These are phyloP conservation scores for Cystofilobasidium ferigula DNA, from an alignment of 768 basidiomycete genomes.

Conservation along the genomic window DNA sequence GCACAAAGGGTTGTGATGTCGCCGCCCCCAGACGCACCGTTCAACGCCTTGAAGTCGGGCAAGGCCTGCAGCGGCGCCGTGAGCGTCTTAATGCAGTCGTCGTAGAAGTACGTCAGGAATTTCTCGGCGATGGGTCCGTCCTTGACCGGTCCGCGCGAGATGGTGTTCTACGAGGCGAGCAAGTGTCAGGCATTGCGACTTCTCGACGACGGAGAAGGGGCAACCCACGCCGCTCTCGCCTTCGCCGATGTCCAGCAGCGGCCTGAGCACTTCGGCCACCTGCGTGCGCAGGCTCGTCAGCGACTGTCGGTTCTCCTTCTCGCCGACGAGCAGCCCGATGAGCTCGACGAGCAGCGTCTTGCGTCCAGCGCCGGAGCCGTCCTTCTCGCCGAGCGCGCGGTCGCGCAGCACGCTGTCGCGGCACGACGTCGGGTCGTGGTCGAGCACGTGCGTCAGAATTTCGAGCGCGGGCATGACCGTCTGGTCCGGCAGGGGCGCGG, in stretches of 20 bases:
- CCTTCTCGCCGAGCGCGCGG: conserved; percentile 29
- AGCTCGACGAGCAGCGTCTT: conserved; percentile 60
- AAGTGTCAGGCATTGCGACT: background rate
- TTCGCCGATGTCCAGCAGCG: conserved; percentile 60
- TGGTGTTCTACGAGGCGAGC: conserved; percentile 25
- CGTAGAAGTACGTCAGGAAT: conserved; percentile 90
- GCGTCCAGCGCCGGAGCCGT: conserved; percentile 45
- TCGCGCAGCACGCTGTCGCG: conserved; percentile 61
- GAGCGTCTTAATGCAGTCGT: conserved; percentile 57
- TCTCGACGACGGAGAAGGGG: background rate
- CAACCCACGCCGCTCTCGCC: conserved; percentile 5
- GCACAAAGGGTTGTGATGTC: no score
- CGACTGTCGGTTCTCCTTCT: conserved; percentile 46
- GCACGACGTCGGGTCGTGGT: conserved; percentile 82
- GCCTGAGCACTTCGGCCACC: conserved; percentile 73
- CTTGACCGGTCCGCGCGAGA: conserved; percentile 30
- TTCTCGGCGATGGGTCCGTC: conserved; percentile 78
- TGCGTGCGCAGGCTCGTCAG: conserved; percentile 71
- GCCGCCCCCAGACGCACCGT: no score
- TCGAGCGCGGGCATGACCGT: no score
- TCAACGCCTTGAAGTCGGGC: conserved; percentile 52
- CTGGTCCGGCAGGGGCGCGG: no score
- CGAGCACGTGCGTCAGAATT: conserved; percentile 69
- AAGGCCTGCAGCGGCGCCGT: conserved; percentile 69
- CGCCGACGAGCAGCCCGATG: conserved; percentile 64